Evolutionary conservation across 768 basidiomycete genomes (phyloP), one percentile per base, ranked within the genome.

Genomic region (Tylopilus plumbeoviolaceoides): DNA sequence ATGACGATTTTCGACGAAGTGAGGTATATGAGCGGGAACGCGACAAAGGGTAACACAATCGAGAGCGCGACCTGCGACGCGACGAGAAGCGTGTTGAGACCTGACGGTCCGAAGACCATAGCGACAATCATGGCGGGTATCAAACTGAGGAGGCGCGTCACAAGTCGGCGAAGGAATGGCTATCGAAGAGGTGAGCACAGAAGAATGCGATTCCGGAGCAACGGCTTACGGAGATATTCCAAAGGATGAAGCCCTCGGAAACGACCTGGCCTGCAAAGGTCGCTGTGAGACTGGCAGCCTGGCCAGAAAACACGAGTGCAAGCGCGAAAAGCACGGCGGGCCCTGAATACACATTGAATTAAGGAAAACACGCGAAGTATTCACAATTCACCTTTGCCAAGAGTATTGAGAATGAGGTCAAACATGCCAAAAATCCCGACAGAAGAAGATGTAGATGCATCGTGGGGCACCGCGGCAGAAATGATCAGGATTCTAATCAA

Each of bases 101-200:
- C 11, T 1, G 10, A 12, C 10, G 20, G 38, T 38, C 38, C 38
- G n/a, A 38, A 38, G 14, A 15, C 38, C 38, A 38, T 5, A 18
- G 38, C 38, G 38, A 38, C 38, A 7, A 40, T 21, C 10, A 20
- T 40, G 11, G 18, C 3, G n/a, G n/a, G 38, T 39, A 18, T 20
- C n/a, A 39, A 39, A 39, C 38, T 39, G 18, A 80, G 72, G 7
- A 73, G 59, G 7, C 77, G 71, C 7, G 79, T 80, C 38, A 73
- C 28, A 6, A 77, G 54, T n/a, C 78, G 67, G 7, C 79, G 70
- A 23, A 75, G 31, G 39, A 70, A 60, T 15, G 67, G 68, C 65
- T 69, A 38, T 17, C 38, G n/a, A 38, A 38, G 6, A 38, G n/a
- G 12, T 38, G n/a, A 38, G 38, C n/a, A 18, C 38, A 4, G 8